Conservation (phyloP, 495 filamentous ascomycete species). For the Pseudoneurospora amorphoporcata region DNA sequence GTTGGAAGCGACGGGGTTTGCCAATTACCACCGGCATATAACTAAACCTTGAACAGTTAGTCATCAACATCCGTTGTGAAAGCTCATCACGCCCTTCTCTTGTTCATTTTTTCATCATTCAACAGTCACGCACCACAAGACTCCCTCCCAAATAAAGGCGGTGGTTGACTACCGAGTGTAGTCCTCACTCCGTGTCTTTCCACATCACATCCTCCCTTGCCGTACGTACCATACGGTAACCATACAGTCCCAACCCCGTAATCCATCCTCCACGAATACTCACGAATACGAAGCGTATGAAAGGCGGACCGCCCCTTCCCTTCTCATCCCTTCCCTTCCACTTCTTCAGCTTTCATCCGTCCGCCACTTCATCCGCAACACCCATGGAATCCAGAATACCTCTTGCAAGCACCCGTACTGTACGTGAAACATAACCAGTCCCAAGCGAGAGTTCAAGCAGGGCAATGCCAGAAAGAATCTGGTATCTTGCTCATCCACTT, state of each 20-base stretch:
- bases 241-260: neutral
- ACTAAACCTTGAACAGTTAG: no score
- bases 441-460: neutral
- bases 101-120: no score
- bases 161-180: no score
- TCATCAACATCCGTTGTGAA: no score
- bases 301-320: neutral
- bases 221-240: neutral
- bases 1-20: no score
- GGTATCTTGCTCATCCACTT: neutral
- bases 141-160: no score
- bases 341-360: neutral
- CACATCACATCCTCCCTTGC: neutral
- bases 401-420: neutral
- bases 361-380: neutral
- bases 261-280: neutral
- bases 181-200: neutral
- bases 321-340: neutral
- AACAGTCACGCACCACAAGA: no score
- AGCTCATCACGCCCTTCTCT: no score
- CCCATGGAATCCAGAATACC: neutral
- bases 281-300: neutral
- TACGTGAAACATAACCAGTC: neutral
- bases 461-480: neutral
- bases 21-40: no score